Evolutionary conservation across 192 early-diverging fungal species (phyloP).

Genomic region (Obelidium mucronatum): DNA sequence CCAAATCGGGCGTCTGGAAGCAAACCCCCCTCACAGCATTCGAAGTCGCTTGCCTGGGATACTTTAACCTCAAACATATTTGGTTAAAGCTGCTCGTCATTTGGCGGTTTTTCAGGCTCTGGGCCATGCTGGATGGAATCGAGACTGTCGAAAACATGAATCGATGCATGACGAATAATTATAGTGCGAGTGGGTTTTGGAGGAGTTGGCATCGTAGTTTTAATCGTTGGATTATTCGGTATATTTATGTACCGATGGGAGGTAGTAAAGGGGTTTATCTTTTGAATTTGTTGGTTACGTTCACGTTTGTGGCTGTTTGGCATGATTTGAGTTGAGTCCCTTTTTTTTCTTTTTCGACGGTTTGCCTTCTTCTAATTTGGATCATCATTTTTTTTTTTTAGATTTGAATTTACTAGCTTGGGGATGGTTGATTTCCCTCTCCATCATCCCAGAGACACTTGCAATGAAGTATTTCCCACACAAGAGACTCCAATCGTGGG

Average conservation of each 20-base stretch:
- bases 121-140: slow-evolving; percentile 93
- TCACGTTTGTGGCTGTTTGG: slow-evolving; percentile 98
- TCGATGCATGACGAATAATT: slow-evolving; percentile 96
- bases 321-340: slow-evolving; percentile 98
- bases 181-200: slow-evolving; percentile 94
- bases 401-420: slow-evolving; percentile 80
- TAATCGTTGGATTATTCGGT: slow-evolving; percentile 81
- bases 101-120: slow-evolving; percentile 97
- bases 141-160: slow-evolving; percentile 94
- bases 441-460: slow-evolving; percentile 87
- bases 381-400: slow-evolving; percentile 56
- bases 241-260: slow-evolving; percentile 93
- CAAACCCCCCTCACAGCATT: slow-evolving; percentile 67
- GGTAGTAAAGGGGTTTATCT: slow-evolving; percentile 67
- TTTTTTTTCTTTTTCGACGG: too few relatives aligned
- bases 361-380: slow-evolving; percentile 86
- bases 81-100: slow-evolving; percentile 97
- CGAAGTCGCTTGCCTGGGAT: slow-evolving; percentile 87
- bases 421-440: slow-evolving; percentile 91
- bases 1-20: slow-evolving; percentile 85
- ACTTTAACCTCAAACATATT: slow-evolving; percentile 87
- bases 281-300: slow-evolving; percentile 85
- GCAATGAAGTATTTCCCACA: slow-evolving; percentile 41
- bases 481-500: slow-evolving; percentile 29
- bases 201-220: slow-evolving; percentile 94